phyloP scores from a whole-genome alignment of 2,329 filamentous ascomycete genomes.

The Pseudogymnoascus pannorum region DNA sequence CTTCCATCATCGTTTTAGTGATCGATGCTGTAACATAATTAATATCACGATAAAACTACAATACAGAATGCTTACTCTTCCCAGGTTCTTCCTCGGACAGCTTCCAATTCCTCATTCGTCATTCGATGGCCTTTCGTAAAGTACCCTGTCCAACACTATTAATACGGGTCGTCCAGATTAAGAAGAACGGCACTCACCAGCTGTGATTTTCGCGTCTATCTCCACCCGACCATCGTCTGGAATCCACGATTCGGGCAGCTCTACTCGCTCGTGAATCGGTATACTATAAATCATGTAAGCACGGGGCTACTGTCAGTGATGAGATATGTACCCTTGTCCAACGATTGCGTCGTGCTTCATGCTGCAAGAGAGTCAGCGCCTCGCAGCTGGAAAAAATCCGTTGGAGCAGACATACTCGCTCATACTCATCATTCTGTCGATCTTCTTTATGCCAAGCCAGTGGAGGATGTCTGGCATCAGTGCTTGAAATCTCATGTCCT shows the following conservation, averaged over 20 bases:
- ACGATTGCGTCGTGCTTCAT: slow-evolving; percentile 92
- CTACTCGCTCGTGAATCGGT: slow-evolving; percentile 81
- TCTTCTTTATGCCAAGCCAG: slow-evolving; percentile 97
- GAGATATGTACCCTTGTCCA: slow-evolving; percentile 54
- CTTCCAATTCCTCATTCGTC: slow-evolving; percentile 76
- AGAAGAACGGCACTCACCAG: slow-evolving; percentile 50
- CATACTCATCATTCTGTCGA: slow-evolving; percentile 98
- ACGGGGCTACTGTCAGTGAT: neutral
- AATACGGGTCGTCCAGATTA: slow-evolving; percentile 15
- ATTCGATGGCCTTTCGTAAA: slow-evolving; percentile 86
- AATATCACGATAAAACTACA: slow-evolving; percentile 15
- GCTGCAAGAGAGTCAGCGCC: slow-evolving; percentile 34
- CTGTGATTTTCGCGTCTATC: slow-evolving; percentile 97
- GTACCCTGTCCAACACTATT: slow-evolving; percentile 43
- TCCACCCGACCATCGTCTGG: slow-evolving; percentile 94
- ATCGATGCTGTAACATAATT: slow-evolving; percentile 26
- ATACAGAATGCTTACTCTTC: slow-evolving; percentile 54
- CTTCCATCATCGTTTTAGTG: slow-evolving; percentile 21
- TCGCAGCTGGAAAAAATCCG: neutral
- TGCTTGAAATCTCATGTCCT: slow-evolving; percentile 95
- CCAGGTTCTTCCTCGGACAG: slow-evolving; percentile 86
- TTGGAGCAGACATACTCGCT: slow-evolving; percentile 51
- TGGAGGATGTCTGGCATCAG: slow-evolving; percentile 97
- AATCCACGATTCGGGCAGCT: slow-evolving; percentile 89
- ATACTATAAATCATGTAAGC: slow-evolving; percentile 43